Conservation (phyloP, 306 rosid genomes). For the Vigna nakashimae region DNA sequence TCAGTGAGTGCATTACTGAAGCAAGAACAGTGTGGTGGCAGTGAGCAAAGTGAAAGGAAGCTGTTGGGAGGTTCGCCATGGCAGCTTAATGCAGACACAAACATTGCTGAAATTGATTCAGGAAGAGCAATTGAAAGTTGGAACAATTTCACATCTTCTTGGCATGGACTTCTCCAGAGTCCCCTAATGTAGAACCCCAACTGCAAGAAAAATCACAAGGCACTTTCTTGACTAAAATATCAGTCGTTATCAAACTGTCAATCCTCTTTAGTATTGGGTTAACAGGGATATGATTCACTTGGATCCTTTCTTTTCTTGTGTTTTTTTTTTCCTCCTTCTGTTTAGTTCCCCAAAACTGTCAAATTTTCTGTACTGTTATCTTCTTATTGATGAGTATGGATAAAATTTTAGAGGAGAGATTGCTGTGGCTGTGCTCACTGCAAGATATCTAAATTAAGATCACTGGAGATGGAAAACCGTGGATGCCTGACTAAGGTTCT, state of each 20-base stretch:
- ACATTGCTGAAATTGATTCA: slow-evolving; percentile 61
- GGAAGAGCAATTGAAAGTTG: slow-evolving; percentile 67
- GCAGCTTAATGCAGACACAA: slow-evolving; percentile 71
- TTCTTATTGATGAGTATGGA: slow-evolving; percentile 48
- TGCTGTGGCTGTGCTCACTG: too few species aligned
- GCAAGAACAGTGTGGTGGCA: slow-evolving; percentile 65
- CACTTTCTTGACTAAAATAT: slow-evolving; percentile 40
- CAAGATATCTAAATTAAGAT: too few species aligned
- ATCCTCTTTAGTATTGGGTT: slow-evolving; percentile 35
- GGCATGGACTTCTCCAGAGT: slow-evolving; percentile 88
- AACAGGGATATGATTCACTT: slow-evolving; percentile 49
- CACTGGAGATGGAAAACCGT: too few species aligned
- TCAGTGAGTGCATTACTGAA: slow-evolving; percentile 70
- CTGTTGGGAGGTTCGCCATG: slow-evolving; percentile 81
- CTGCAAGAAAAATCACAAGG: background rate
- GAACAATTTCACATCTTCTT: slow-evolving; percentile 70
- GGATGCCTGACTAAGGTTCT: too few species aligned
- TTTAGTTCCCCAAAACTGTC: slow-evolving; percentile 20
- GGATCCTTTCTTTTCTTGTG: slow-evolving; percentile 34
- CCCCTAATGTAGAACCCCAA: slow-evolving; percentile 71
- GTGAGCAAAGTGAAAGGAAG: slow-evolving; percentile 57
- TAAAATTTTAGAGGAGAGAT: slow-evolving; percentile 37
- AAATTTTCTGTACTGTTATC: slow-evolving; percentile 38
- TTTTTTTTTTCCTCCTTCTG: background rate
- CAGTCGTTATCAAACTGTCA: slow-evolving; percentile 32